Conservation (phyloP, 2,329 filamentous ascomycete genomes). For the Tolypocladium guangdongense region DNA sequence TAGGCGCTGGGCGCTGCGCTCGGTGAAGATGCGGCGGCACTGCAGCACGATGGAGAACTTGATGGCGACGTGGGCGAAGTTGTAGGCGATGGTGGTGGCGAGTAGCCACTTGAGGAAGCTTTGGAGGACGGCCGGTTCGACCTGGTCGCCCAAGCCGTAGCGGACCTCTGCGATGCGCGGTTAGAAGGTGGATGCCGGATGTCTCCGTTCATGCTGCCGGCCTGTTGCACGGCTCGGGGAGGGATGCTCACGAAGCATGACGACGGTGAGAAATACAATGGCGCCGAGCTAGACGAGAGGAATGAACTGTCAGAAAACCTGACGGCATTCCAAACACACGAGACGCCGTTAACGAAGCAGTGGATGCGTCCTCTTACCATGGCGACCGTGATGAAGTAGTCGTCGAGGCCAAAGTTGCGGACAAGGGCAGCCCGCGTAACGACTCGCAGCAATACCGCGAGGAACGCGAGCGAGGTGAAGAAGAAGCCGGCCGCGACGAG, state of each 20-base stretch:
- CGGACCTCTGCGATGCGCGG: conserved; percentile 8
- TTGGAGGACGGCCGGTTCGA: conserved; percentile 4
- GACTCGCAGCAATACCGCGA: conserved; percentile 6
- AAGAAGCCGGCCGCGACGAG: conserved; percentile 6
- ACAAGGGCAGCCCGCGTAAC: conserved; percentile 3
- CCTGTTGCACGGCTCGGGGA: background rate
- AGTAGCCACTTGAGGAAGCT: conserved; percentile 12
- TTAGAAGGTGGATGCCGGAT: background rate
- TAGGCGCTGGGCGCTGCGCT: conserved; percentile 8
- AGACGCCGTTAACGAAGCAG: no score
- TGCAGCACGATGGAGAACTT: conserved; percentile 18
- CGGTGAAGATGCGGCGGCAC: conserved; percentile 15
- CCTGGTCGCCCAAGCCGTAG: conserved; percentile 11
- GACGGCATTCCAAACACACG: no score
- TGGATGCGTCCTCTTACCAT: conserved; percentile 3
- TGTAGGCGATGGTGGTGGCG: conserved; percentile 14
- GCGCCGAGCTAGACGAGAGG: conserved; percentile 7
- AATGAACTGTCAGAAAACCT: background rate
- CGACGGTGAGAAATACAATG: conserved; percentile 8
- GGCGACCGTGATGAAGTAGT: conserved; percentile 3
- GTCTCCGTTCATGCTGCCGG: no score
- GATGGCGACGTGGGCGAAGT: conserved; percentile 11
- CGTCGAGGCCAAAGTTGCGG: conserved; percentile 3
- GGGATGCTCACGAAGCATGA: conserved; percentile 8
- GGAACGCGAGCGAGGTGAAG: conserved; percentile 7